Conservation (phyloP, 23 red algal genomes). For the Gracilaria caudata region DNA sequence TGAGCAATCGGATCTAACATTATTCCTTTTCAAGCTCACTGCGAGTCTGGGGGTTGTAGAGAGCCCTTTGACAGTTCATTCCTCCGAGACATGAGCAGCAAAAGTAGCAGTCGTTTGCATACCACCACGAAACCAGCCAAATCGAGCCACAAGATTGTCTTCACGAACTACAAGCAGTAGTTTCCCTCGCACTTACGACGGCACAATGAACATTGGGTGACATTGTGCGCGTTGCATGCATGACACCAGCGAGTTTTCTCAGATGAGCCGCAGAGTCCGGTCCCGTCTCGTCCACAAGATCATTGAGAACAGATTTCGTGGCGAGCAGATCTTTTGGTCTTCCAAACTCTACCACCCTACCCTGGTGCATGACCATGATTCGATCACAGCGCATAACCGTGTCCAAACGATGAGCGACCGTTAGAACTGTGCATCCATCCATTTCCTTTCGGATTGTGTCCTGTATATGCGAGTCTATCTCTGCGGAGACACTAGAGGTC, state of each 20-base stretch:
- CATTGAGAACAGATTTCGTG: slow-evolving; percentile 1
- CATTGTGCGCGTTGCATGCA: neutral
- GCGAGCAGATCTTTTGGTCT: slow-evolving; percentile 61
- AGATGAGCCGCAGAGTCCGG: slow-evolving; percentile 44
- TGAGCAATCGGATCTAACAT: too few relatives aligned
- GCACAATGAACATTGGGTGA: neutral
- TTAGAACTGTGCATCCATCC: slow-evolving; percentile 66
- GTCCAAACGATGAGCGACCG: slow-evolving; percentile 89
- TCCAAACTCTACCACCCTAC: slow-evolving; percentile 75
- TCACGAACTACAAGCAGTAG: too few relatives aligned
- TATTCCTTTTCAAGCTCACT: too few relatives aligned
- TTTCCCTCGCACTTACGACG: too few relatives aligned
- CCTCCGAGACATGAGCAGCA: too few relatives aligned
- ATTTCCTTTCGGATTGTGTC: slow-evolving; percentile 68
- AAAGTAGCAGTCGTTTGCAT: too few relatives aligned
- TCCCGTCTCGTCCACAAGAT: slow-evolving; percentile 54
- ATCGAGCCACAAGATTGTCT: too few relatives aligned
- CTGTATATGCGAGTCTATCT: slow-evolving; percentile 81
- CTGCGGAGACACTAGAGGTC: slow-evolving; percentile 71
- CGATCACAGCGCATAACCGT: slow-evolving; percentile 82
- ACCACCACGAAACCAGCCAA: too few relatives aligned
- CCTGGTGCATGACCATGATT: slow-evolving; percentile 81
- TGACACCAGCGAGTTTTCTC: slow-evolving; percentile 34
- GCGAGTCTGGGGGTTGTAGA: too few relatives aligned
- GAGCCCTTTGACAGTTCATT: too few relatives aligned